Evolutionary conservation across 2,329 filamentous ascomycete genomes (phyloP).

Genomic region (Penicillium nordicum): DNA sequence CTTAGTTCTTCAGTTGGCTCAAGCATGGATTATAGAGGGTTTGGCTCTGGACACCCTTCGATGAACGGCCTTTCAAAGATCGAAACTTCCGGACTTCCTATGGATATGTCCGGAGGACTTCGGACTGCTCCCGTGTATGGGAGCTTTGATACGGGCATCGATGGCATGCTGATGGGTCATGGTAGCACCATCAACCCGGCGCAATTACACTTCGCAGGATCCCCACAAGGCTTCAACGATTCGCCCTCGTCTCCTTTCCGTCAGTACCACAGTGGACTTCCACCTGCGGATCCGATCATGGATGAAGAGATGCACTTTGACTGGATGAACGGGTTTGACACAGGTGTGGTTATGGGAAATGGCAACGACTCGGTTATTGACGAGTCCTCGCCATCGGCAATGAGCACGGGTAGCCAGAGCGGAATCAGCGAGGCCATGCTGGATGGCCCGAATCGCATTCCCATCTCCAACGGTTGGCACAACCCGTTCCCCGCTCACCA

Average conservation of each 20-base stretch:
- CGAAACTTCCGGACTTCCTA: conserved; percentile 69
- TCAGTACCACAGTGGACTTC: conserved; percentile 51
- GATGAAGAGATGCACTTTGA: conserved; percentile 73
- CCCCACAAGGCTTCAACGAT: conserved; percentile 55
- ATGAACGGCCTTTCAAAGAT: conserved; percentile 73
- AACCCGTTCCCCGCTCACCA: conserved; percentile 66
- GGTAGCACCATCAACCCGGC: conserved; percentile 61
- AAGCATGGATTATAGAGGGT: conserved; percentile 65
- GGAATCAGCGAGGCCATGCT: conserved; percentile 77
- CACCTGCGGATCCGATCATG: conserved; percentile 54
- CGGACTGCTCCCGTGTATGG: conserved; percentile 76
- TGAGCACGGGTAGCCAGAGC: conserved; percentile 91
- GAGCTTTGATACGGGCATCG: conserved; percentile 68
- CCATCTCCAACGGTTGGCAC: conserved; percentile 62
- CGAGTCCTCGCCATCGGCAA: conserved; percentile 90
- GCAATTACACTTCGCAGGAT: conserved; percentile 78
- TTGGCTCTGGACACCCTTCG: conserved; percentile 52
- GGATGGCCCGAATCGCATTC: conserved; percentile 66
- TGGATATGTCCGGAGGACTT: conserved; percentile 66
- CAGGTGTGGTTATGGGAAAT: conserved; percentile 67
- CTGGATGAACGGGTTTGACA: conserved; percentile 80
- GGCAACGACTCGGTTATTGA: conserved; percentile 78
- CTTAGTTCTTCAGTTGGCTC: conserved; percentile 58
- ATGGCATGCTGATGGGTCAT: conserved; percentile 65
- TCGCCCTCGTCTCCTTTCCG: conserved; percentile 42